Evolutionary conservation across 2,329 filamentous ascomycete species (phyloP).

Genomic region (Nemania abortiva): DNA sequence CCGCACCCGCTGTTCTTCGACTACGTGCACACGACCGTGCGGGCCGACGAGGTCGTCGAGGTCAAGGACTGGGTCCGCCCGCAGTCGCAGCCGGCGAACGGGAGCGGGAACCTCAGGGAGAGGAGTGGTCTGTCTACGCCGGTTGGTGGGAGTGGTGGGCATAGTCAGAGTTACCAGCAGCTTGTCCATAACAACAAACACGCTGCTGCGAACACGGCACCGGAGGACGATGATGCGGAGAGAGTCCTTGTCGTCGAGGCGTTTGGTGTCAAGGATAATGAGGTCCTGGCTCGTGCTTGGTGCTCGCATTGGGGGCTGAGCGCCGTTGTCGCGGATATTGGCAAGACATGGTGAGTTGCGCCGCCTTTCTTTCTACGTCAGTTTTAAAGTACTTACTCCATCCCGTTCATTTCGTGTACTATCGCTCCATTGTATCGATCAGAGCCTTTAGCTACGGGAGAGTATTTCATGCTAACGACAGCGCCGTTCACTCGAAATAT

Average conservation of each 20-base stretch:
- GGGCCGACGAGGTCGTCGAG: slow-evolving; percentile 73
- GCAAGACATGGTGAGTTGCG: slow-evolving; percentile 71
- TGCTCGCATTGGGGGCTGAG: slow-evolving; percentile 80
- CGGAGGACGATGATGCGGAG: slow-evolving; percentile 66
- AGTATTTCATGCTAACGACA: slow-evolving; percentile 40
- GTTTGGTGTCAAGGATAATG: slow-evolving; percentile 79
- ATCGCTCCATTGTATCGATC: too few relatives aligned
- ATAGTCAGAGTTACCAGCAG: slow-evolving; percentile 16
- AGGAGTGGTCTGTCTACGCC: slow-evolving; percentile 44
- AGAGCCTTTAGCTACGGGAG: neutral
- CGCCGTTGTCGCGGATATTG: slow-evolving; percentile 76
- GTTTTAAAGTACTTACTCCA: too few relatives aligned
- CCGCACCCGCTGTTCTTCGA: slow-evolving; percentile 80
- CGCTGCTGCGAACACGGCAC: slow-evolving; percentile 39
- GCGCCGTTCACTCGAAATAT: slow-evolving; percentile 3
- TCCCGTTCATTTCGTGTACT: too few relatives aligned
- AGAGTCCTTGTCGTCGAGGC: slow-evolving; percentile 79
- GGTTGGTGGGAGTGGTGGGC: slow-evolving; percentile 41
- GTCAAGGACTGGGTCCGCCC: slow-evolving; percentile 74
- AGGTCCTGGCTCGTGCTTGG: slow-evolving; percentile 81
- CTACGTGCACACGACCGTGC: slow-evolving; percentile 70
- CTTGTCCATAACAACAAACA: slow-evolving; percentile 28
- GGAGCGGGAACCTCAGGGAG: slow-evolving; percentile 40
- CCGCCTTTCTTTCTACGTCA: slow-evolving; percentile 2
- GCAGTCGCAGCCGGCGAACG: slow-evolving; percentile 19